Conservation (phyloP, 2,329 filamentous ascomycete species). For the Aspergillus tamarii region DNA sequence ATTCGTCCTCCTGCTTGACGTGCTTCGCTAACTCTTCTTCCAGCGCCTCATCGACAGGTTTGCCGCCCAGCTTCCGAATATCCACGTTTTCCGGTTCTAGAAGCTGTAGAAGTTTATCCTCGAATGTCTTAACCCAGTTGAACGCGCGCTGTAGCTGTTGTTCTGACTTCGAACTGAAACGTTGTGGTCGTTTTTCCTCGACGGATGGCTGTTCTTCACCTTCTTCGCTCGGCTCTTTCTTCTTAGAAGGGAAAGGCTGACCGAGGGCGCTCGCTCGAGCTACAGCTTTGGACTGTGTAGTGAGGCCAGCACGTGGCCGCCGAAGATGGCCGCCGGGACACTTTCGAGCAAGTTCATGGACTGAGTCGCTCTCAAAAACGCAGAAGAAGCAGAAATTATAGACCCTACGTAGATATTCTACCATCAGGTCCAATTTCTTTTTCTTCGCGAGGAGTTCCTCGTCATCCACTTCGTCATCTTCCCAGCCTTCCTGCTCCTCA, state of each 20-base stretch:
- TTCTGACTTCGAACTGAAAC: conserved; percentile 74
- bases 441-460: conserved; percentile 89
- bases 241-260: conserved; percentile 81
- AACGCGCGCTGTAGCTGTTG: conserved; percentile 92
- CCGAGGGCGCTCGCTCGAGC: conserved; percentile 82
- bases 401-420: conserved; percentile 93
- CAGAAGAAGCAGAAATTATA: conserved; percentile 99
- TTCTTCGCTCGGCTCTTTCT: conserved; percentile 67
- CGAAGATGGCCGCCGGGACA: conserved; percentile 97
- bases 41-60: conserved; percentile 79
- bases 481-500: conserved; percentile 72
- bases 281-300: conserved; percentile 78
- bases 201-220: conserved; percentile 67
- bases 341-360: conserved; percentile 93
- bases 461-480: conserved; percentile 76
- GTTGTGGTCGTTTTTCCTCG: conserved; percentile 73
- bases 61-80: conserved; percentile 87
- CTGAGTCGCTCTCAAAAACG: conserved; percentile 96
- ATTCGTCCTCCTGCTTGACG: conserved; percentile 96
- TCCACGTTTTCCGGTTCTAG: conserved; percentile 88
- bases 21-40: conserved; percentile 84
- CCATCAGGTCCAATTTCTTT: conserved; percentile 93
- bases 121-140: conserved; percentile 99
- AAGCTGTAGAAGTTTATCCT: conserved; percentile 93
- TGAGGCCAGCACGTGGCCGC: conserved; percentile 83